Evolutionary conservation across 257 asterid genomes (phyloP).

Genomic region (Solanum tacnaense): DNA sequence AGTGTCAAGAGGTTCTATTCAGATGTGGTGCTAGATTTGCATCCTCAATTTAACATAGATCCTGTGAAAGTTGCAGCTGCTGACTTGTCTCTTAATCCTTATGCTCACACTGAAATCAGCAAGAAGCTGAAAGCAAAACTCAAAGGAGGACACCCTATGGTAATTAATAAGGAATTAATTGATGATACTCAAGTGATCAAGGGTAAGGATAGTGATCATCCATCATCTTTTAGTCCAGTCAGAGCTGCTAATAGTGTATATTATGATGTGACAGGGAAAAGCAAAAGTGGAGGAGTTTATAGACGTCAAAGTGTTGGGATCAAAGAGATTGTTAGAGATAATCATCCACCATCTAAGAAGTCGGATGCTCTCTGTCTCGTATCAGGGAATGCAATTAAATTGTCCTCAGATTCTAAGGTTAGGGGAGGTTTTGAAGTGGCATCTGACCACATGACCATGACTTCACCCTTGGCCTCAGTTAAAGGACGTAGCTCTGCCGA

Average conservation of each 20-base stretch:
- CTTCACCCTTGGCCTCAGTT: neutral
- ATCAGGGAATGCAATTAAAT: conserved; percentile 12
- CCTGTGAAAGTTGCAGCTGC: conserved; percentile 39
- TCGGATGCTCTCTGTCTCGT: neutral
- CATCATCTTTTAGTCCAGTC: neutral
- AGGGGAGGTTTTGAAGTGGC: conserved; percentile 12
- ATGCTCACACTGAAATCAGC: conserved; percentile 21
- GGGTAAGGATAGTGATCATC: conserved; percentile 3
- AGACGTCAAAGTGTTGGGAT: conserved; percentile 39
- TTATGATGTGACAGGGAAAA: conserved; percentile 9
- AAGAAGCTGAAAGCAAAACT: conserved; percentile 29
- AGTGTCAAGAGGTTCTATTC: conserved; percentile 69
- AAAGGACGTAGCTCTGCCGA: neutral
- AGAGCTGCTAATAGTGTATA: neutral
- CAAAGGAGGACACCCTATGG: conserved; percentile 15
- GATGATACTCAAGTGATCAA: conserved; percentile 26
- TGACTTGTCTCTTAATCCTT: conserved; percentile 35
- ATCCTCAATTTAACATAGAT: conserved; percentile 30
- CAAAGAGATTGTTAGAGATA: conserved; percentile 29
- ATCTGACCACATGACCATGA: conserved; percentile 1
- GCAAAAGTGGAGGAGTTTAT: conserved; percentile 31
- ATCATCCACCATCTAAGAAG: conserved; percentile 6
- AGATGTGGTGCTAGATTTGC: conserved; percentile 63
- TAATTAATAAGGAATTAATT: conserved; percentile 13
- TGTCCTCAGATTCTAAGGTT: conserved; percentile 5